phyloP scores from a whole-genome alignment of 139 green algal genomes.

The Eudorina sp. region DNA sequence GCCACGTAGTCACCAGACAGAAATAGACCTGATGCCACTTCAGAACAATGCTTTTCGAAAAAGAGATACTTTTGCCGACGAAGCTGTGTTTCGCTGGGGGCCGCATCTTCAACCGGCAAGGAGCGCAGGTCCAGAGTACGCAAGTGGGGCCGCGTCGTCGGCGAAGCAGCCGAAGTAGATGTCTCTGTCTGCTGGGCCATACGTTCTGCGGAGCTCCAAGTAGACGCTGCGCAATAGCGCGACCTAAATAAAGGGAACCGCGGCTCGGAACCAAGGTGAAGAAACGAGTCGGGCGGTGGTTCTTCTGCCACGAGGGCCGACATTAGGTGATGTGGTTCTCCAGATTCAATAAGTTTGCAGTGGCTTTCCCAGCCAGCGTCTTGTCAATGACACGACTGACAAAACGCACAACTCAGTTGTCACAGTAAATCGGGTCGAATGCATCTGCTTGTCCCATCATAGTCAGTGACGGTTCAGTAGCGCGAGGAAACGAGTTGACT shows the following conservation, averaged over 20 bases:
- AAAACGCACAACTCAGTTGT: no score
- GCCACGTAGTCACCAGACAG: conserved; percentile 92
- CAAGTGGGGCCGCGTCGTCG: conserved; percentile 19
- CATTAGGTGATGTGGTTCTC: not conserved
- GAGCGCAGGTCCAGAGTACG: conserved; percentile 65
- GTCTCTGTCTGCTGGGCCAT: not conserved
- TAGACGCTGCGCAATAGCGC: not conserved
- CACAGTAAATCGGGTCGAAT: no score
- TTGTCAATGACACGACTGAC: no score
- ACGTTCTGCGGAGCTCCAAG: not conserved
- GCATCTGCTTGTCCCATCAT: no score
- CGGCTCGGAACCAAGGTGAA: conserved; percentile 1
- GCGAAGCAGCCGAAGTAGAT: not conserved
- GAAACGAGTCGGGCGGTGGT: conserved; percentile 11
- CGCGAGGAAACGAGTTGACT: no score
- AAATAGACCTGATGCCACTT: conserved; percentile 85
- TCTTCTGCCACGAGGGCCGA: conserved; percentile 29
- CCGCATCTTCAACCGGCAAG: conserved; percentile 67
- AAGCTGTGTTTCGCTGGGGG: conserved; percentile 74
- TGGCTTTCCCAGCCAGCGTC: no score
- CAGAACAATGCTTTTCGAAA: conserved; percentile 83
- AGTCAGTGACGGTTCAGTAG: no score
- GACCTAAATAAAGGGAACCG: conserved; percentile 28
- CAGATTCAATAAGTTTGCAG: not conserved
- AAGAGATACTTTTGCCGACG: conserved; percentile 79